Conservation (phyloP, 305 asterid species). For the Fraxinus velutina region DNA sequence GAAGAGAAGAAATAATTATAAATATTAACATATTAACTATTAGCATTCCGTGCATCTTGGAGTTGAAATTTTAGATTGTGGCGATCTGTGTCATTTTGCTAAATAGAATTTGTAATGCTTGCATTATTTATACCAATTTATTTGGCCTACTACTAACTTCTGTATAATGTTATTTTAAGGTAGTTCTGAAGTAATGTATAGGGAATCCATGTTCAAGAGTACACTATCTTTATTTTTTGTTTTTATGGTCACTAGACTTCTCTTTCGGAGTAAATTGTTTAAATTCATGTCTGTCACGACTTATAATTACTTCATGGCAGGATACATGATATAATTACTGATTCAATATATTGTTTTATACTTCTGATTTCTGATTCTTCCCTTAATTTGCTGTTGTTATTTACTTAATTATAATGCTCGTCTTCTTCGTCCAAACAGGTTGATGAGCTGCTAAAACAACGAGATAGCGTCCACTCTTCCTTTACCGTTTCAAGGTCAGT, state of each 20-base stretch:
- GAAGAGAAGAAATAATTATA: neutral
- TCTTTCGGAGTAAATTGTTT: neutral
- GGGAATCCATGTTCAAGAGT: neutral
- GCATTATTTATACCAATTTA: neutral
- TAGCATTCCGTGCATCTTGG: neutral
- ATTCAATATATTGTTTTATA: neutral
- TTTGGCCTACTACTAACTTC: neutral
- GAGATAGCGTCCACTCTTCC: constrained; percentile 78
- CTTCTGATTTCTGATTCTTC: neutral
- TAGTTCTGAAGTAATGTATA: neutral
- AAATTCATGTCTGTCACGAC: neutral
- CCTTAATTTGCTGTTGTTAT: neutral
- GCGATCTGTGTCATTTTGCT: neutral
- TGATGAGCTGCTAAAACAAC: constrained; percentile 85
- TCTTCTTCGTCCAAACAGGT: constrained; percentile 43
- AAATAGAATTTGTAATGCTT: neutral
- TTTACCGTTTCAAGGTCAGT: constrained; percentile 67
- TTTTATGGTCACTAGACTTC: neutral
- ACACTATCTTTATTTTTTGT: neutral
- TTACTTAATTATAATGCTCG: constrained; percentile 6
- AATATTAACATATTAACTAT: neutral
- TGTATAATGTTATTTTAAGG: neutral
- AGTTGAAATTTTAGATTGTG: neutral
- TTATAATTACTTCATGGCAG: neutral
- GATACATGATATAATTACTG: neutral